Conservation (phyloP, 2,329 filamentous ascomycete species). For the Pseudogymnoascus sp. region DNA sequence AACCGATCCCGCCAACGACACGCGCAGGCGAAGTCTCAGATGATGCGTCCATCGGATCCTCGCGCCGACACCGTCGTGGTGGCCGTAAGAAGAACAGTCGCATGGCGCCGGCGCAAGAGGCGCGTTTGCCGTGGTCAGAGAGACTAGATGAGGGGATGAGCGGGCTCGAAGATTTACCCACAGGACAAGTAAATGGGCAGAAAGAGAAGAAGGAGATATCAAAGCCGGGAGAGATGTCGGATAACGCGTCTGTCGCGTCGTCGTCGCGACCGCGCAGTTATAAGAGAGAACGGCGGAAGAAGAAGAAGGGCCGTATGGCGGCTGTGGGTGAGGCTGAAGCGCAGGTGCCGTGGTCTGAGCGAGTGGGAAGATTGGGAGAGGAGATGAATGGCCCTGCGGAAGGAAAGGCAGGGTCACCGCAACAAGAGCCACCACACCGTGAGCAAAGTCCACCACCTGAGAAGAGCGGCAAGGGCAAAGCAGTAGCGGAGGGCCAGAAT, state of each 20-base stretch:
- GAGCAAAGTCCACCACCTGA: background rate
- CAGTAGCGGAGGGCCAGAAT: background rate
- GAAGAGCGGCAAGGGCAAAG: background rate
- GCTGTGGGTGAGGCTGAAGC: background rate
- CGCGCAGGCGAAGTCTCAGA: background rate
- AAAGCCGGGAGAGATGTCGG: conserved; percentile 12
- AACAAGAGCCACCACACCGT: background rate
- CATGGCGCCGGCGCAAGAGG: background rate
- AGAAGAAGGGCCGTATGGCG: conserved; percentile 4
- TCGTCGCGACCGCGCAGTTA: background rate
- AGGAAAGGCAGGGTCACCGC: background rate
- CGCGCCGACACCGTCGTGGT: background rate
- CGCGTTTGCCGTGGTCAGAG: background rate
- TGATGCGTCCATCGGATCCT: background rate
- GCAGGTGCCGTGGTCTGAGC: background rate
- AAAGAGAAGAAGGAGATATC: conserved; percentile 15
- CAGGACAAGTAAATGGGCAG: conserved; percentile 18
- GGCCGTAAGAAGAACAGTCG: conserved; percentile 2
- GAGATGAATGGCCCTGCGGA: background rate
- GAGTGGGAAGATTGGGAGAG: background rate
- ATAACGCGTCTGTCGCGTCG: background rate
- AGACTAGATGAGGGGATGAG: conserved; percentile 6
- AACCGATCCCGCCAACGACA: background rate
- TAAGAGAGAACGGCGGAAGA: conserved; percentile 12
- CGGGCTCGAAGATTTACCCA: background rate